phyloP scores from a whole-genome alignment of 768 basidiomycete species.

The Serendipita sp. region DNA sequence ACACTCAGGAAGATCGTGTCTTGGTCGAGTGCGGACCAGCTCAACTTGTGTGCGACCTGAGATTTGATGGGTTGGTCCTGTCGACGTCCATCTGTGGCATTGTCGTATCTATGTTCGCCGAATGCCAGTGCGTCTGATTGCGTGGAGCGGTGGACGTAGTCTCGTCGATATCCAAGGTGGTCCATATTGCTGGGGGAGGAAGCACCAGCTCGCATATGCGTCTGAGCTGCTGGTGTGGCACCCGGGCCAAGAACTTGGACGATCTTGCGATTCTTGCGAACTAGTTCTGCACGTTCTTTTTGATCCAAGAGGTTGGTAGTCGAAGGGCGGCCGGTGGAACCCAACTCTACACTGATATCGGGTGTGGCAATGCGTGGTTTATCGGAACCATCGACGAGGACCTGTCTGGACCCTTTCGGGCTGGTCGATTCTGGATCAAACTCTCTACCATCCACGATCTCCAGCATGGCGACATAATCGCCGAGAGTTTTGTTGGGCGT shows the following conservation, averaged over 20 bases:
- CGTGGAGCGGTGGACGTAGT: slow-evolving; percentile 25
- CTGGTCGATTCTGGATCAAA: neutral
- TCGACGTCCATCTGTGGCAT: neutral
- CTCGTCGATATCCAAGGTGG: slow-evolving; percentile 15
- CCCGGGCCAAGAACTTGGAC: slow-evolving; percentile 65
- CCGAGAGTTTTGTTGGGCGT: neutral
- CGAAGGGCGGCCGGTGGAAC: slow-evolving; percentile 28
- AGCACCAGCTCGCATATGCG: slow-evolving; percentile 4
- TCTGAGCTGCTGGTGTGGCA: slow-evolving; percentile 22
- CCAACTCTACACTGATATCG: neutral
- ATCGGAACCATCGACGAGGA: slow-evolving; percentile 3
- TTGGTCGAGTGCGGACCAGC: neutral
- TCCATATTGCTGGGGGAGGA: neutral
- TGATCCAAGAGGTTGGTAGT: slow-evolving; percentile 53
- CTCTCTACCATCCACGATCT: neutral
- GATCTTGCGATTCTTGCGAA: slow-evolving; percentile 62
- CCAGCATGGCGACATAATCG: neutral
- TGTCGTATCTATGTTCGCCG: slow-evolving; percentile 12
- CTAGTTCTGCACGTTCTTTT: slow-evolving; percentile 52
- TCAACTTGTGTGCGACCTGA: neutral
- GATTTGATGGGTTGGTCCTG: neutral
- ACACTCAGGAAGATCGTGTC: neutral
- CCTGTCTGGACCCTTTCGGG: neutral
- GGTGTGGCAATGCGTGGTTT: neutral
- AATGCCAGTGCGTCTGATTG: slow-evolving; percentile 20